These are phyloP conservation scores for Hansfordia pulvinata DNA, from an alignment of 2,329 filamentous ascomycete species.

Conservation along the genomic window DNA sequence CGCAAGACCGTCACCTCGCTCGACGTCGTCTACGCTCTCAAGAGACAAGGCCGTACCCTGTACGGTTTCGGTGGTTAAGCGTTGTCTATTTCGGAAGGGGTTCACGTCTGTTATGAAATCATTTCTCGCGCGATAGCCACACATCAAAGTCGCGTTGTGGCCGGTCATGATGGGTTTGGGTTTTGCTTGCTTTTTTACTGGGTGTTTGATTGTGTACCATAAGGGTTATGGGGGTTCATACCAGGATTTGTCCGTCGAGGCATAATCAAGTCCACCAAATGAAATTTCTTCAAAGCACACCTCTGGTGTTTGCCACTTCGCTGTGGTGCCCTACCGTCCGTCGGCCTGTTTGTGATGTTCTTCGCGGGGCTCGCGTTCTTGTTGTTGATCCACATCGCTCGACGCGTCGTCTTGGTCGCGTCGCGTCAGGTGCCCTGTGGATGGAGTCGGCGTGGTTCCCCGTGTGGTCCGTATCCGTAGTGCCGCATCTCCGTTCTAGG, in stretches of 20 bases:
- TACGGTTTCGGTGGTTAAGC: slow-evolving; percentile 56
- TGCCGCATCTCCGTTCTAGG: too few relatives aligned
- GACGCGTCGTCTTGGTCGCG: too few relatives aligned
- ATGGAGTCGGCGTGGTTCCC: too few relatives aligned
- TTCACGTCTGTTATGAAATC: slow-evolving; percentile 22
- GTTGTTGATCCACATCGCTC: too few relatives aligned
- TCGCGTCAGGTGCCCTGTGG: too few relatives aligned
- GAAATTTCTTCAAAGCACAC: slow-evolving; percentile 10
- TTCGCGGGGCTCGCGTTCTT: too few relatives aligned
- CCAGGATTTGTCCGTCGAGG: slow-evolving; percentile 14
- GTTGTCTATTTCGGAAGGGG: slow-evolving; percentile 4
- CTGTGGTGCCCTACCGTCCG: too few relatives aligned
- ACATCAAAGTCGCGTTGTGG: slow-evolving; percentile 9
- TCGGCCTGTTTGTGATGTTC: slow-evolving; percentile 1
- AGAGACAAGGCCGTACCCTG: slow-evolving; percentile 52
- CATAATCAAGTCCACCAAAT: slow-evolving; percentile 17
- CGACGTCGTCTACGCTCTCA: slow-evolving; percentile 49
- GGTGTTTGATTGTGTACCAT: slow-evolving; percentile 19
- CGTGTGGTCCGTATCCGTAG: too few relatives aligned
- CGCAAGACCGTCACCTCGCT: slow-evolving; percentile 58
- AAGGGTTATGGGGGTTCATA: slow-evolving; percentile 14
- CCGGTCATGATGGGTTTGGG: slow-evolving; percentile 19
- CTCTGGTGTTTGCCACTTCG: neutral
- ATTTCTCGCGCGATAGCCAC: slow-evolving; percentile 17
- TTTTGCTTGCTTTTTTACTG: slow-evolving; percentile 18